Conservation (phyloP, 208 protist species). For the Leptomonas pyrrhocoris region DNA sequence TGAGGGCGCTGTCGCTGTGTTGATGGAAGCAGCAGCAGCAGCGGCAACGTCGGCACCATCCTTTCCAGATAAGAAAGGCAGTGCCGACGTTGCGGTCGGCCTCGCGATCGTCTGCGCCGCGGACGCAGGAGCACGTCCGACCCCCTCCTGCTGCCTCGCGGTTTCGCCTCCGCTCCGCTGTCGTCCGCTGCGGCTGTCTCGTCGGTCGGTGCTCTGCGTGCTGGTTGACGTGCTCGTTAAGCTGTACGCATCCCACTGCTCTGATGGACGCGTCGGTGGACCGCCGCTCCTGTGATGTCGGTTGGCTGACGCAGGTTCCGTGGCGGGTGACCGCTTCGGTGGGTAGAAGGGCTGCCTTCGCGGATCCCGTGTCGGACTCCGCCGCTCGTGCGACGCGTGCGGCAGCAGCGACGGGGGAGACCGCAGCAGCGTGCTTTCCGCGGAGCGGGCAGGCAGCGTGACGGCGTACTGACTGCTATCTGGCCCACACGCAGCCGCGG, state of each 20-base stretch:
- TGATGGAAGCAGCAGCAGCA: too few species aligned
- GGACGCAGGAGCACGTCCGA: too few species aligned
- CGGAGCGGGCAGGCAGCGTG: slow-evolving; percentile 13
- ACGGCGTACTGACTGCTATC: slow-evolving; percentile 13
- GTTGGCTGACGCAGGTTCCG: too few species aligned
- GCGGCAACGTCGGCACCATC: too few species aligned
- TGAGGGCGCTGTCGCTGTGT: too few species aligned
- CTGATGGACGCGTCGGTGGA: background rate
- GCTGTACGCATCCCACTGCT: slow-evolving; percentile 16
- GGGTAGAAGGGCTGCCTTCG: background rate
- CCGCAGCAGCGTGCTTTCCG: background rate
- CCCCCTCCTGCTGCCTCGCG: too few species aligned
- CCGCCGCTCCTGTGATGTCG: background rate
- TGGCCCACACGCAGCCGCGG: background rate
- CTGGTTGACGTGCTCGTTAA: slow-evolving; percentile 32
- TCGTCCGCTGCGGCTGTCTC: background rate
- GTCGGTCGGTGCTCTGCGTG: slow-evolving; percentile 7
- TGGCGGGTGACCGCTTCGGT: background rate
- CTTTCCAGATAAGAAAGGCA: background rate
- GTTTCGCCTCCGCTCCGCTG: too few species aligned
- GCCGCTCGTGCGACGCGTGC: background rate
- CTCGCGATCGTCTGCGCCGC: background rate
- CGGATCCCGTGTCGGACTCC: background rate
- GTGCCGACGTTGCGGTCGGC: slow-evolving; percentile 1
- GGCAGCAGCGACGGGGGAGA: background rate